Conservation (phyloP, 257 asterid genomes). For the Rehmannia glutinosa region DNA sequence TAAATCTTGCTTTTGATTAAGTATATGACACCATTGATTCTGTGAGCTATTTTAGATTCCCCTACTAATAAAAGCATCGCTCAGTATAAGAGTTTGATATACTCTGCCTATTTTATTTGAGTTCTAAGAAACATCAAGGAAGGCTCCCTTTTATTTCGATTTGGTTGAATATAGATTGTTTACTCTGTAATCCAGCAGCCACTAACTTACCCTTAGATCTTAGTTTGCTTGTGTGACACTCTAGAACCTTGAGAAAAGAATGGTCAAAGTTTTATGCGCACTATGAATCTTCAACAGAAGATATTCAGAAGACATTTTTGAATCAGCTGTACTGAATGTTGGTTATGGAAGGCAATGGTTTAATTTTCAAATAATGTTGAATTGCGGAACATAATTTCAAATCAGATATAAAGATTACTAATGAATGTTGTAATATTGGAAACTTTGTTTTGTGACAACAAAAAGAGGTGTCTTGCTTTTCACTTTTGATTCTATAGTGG, state of each 20-base stretch:
- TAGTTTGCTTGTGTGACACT: too few species aligned
- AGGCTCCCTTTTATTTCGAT: background rate
- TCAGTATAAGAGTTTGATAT: background rate
- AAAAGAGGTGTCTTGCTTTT: background rate
- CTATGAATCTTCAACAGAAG: too few species aligned
- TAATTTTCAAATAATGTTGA: background rate
- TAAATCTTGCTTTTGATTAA: slow-evolving; percentile 6
- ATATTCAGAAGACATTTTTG: too few species aligned
- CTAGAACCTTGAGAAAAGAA: too few species aligned
- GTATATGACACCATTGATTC: background rate
- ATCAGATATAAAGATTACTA: background rate
- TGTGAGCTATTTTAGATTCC: background rate
- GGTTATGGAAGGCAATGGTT: too few species aligned
- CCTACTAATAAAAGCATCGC: background rate
- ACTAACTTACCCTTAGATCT: too few species aligned
- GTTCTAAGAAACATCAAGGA: background rate
- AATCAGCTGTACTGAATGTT: too few species aligned
- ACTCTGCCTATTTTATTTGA: background rate
- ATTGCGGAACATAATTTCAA: background rate
- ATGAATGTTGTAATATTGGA: background rate
- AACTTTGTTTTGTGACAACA: background rate
- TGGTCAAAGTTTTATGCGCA: too few species aligned
- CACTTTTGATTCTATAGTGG: background rate
- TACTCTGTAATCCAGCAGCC: too few species aligned
- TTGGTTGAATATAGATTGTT: background rate